Percentiles rank a stretch among this genome's conserved stretches.
Conservation (phyloP, 176 grass and related monocot species). For the Oropetium thomaeum region DNA sequence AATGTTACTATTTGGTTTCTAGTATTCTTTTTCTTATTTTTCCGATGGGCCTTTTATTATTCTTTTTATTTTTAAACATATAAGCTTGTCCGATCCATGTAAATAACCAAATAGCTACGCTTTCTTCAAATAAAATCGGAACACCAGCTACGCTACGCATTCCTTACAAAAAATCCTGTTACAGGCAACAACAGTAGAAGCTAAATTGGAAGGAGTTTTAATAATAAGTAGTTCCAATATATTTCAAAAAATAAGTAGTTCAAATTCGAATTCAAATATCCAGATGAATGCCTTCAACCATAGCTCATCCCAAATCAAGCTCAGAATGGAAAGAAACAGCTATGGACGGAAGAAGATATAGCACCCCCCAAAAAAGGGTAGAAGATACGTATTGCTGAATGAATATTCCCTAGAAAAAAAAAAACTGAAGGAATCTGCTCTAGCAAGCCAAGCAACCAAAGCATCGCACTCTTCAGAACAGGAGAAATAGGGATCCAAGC, state of each 20-base stretch:
- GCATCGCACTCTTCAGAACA: slow-evolving; percentile 2
- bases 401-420: no score
- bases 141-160: neutral
- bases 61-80: neutral
- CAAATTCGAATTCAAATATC: neutral
- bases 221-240: neutral
- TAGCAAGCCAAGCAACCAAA: slow-evolving; percentile 26
- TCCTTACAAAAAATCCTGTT: neutral
- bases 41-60: neutral
- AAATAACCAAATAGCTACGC: neutral
- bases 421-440: neutral
- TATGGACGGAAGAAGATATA: neutral
- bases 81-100: neutral
- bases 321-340: neutral
- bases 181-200: neutral
- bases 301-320: slow-evolving; percentile 2
- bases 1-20: neutral
- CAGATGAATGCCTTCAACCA: neutral
- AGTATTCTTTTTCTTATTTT: no score
- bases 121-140: neutral
- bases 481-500: neutral
- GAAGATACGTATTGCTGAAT: no score
- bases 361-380: no score
- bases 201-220: neutral
- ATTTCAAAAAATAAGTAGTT: neutral